These are phyloP conservation scores for Penicillium sp. DNA, from an alignment of 2,329 filamentous ascomycete genomes.

Conservation along the genomic window DNA sequence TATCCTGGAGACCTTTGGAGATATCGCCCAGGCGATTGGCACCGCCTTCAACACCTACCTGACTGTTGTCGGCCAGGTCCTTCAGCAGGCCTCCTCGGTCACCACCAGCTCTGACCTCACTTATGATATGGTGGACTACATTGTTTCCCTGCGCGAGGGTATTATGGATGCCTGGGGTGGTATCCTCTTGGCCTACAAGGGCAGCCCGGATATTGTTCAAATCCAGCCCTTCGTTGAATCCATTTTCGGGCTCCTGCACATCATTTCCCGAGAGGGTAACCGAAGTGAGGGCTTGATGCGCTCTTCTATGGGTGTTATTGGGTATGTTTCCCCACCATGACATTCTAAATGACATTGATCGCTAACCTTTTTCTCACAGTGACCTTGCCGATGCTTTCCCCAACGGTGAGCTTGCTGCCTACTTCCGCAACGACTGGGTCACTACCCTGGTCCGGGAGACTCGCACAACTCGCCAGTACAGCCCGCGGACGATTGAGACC, in stretches of 20 bases:
- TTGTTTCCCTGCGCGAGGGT: slow-evolving; percentile 88
- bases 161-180: slow-evolving; percentile 99
- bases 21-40: slow-evolving; percentile 91
- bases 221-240: slow-evolving; percentile 73
- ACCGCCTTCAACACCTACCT: slow-evolving; percentile 91
- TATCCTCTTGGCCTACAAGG: slow-evolving; percentile 90
- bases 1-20: slow-evolving; percentile 95
- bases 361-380: slow-evolving; percentile 50
- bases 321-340: slow-evolving; percentile 54
- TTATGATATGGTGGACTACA: slow-evolving; percentile 95
- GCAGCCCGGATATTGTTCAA: slow-evolving; percentile 52
- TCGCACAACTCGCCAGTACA: slow-evolving; percentile 80
- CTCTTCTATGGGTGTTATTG: slow-evolving; percentile 95
- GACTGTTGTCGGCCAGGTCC: slow-evolving; percentile 82
- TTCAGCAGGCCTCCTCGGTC: slow-evolving; percentile 86
- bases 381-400: slow-evolving; percentile 93
- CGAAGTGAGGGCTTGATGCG: slow-evolving; percentile 87
- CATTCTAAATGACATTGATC: not conserved
- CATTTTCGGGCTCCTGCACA: slow-evolving; percentile 81
- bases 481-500: slow-evolving; percentile 79
- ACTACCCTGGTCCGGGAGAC: slow-evolving; percentile 87
- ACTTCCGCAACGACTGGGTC: slow-evolving; percentile 88
- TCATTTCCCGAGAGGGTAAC: slow-evolving; percentile 75
- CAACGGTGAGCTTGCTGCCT: slow-evolving; percentile 74
- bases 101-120: slow-evolving; percentile 72